Base-by-base conservation (phyloP, 768 basidiomycete species). In the Boletus rubescentipes region DNA sequence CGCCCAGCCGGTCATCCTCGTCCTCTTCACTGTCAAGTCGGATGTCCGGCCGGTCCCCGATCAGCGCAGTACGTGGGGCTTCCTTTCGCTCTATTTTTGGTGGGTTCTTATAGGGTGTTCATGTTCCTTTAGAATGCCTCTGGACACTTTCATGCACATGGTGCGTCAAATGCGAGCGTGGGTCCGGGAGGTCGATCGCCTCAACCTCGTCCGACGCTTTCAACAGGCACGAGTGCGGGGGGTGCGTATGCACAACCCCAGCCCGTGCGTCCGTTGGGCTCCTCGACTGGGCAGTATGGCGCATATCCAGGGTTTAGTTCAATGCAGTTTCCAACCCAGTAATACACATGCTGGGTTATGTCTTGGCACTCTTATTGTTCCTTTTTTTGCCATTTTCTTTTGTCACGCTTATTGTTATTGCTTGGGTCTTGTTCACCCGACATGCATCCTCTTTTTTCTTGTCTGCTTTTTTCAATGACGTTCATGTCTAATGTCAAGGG, bases 11-110 rank as follows among this genome's bases (percentile, higher is more conserved):
- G 29, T 70, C 70, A 5, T 70, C 69, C 12, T 70, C 69, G 1
- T 67, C 64, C 5, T 70, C 69, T 4, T 70, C 69, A 14, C 50
- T 68, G 39, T 72, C 69, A 7, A 70, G 70, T 46, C 70, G 70
- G 40, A 53, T 63, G 60, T 68, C 69, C 15, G 65, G 67, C 35
- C 54, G 65, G 49, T 70, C 69, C 21, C 68, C 68, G 43, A 65
- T 70, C 32, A 68, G 46, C 14, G 10, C 57, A 54, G 68, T 72
- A 34, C n/a, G 65, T 57, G 14, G 37, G 21, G 30, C 40, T 30
- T 37, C 39, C 18, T 31, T 45, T 32, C 8, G 2, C 12, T 37
- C 23, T 37, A 42, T 54, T 39, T 48, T 48, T 59, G 14, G 10
- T 20, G 9, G 29, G 41, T 43, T 47, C 18, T 37, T 30, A 40